These are phyloP conservation scores for Neurospora terricola DNA, from an alignment of 495 filamentous ascomycete species.

Conservation along the genomic window DNA sequence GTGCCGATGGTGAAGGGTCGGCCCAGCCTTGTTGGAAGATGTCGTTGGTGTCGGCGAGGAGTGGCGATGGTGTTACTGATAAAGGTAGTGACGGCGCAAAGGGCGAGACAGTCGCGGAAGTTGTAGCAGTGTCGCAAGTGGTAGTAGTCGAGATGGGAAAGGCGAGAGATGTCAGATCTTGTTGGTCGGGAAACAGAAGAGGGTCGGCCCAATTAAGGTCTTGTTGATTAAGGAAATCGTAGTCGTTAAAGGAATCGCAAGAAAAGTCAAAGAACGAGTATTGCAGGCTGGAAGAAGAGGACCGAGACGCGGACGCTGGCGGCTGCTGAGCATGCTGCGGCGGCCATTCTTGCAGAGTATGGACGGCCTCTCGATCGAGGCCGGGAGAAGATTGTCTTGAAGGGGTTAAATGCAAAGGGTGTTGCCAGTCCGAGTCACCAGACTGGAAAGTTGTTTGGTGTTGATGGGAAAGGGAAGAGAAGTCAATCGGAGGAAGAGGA, in stretches of 20 bases:
- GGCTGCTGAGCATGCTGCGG: constrained; percentile 13
- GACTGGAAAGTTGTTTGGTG: neutral
- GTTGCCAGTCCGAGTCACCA: neutral
- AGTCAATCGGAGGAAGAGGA: neutral
- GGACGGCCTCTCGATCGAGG: constrained; percentile 15
- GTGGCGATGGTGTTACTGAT: neutral
- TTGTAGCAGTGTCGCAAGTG: neutral
- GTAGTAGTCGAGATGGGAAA: neutral
- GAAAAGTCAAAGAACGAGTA: neutral
- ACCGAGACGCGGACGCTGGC: constrained; percentile 1
- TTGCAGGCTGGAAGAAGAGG: constrained; percentile 4
- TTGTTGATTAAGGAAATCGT: neutral
- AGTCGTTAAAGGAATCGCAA: neutral
- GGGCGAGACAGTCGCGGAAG: neutral
- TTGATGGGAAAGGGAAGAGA: neutral
- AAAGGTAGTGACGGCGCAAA: neutral
- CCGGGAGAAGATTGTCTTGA: constrained; percentile 1
- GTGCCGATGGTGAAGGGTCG: neutral
- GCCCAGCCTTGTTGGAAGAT: neutral
- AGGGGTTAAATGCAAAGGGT: neutral
- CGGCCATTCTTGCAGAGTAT: constrained; percentile 20
- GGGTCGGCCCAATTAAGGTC: neutral
- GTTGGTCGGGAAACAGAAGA: neutral
- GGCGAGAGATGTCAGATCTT: neutral
- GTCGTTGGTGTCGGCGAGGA: neutral